Evolutionary conservation across 2,329 filamentous ascomycete genomes (phyloP), one percentile per base, ranked within the genome.

Genomic region (Gnomoniopsis sp.): DNA sequence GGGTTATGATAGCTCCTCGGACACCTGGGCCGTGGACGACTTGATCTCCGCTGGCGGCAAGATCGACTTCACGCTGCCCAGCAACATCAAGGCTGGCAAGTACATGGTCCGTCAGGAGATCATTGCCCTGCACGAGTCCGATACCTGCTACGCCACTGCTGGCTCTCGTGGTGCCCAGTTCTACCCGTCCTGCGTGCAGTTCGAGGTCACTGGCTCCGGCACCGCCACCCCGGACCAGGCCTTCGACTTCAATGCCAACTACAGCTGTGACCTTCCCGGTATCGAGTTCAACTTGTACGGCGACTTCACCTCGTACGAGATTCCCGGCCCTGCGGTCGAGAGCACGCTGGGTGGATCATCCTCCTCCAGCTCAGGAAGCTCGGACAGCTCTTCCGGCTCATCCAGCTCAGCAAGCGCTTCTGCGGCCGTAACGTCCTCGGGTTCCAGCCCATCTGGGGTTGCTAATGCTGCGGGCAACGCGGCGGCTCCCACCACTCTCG

Each of bases 1-100:
- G 36, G 86, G 85, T 58, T 77, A 84, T 63, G 72, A 81, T 60
- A 67, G 74, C 61, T 74, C 72, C 49, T 74, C 68, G 52, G 68
- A 70, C 76, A 71, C 69, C 47, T 87, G 83, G 82, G 83, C 80
- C 54, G 70, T 79, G 38, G 80, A 85, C 65, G 66, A 72, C 58
- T 67, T 81, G 63, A 73, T 79, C 58, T 64, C 65, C 44, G 76
- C 77, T 70, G 74, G 74, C 65, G 69, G 72, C 65, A 73, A 72
- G 62, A 77, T 74, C 71, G 71, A 75, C 51, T 72, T 79, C 43
- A 75, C 72, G 63, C 75, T 82, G 59, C 79, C 71, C 19, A 53
- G 59, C 4, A 65, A 68, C 55, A 65, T 73, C 49, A 67, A 67
- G 56, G 55, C 70, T n/a, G 71, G 71, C 34, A 67, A 70, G 65